Conservation (phyloP, 2,329 filamentous ascomycete genomes). For the Ophiostoma angusticollis region DNA sequence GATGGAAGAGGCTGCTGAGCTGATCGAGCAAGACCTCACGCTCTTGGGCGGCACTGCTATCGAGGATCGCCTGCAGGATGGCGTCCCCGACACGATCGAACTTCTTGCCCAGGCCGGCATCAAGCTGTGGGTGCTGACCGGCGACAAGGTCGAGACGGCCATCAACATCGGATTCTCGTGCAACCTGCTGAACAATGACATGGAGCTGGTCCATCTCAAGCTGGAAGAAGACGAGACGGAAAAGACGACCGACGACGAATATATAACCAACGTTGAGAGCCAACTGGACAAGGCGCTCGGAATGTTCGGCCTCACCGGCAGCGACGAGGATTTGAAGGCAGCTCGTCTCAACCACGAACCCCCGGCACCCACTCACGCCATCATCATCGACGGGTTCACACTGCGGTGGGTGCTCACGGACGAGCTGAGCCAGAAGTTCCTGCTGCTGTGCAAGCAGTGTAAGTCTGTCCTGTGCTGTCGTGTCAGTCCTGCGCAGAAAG, state of each 20-base stretch:
- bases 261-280: conserved; percentile 47
- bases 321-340: conserved; percentile 67
- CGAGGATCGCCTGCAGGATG: conserved; percentile 91
- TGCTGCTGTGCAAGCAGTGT: conserved; percentile 93
- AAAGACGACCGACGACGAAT: conserved; percentile 32
- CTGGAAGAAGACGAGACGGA: conserved; percentile 58
- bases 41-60: conserved; percentile 92
- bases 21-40: conserved; percentile 79
- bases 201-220: conserved; percentile 90
- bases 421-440: conserved; percentile 74
- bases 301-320: conserved; percentile 67
- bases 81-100: conserved; percentile 89
- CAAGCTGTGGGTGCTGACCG: conserved; percentile 96
- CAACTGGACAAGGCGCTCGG: conserved; percentile 63
- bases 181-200: conserved; percentile 91
- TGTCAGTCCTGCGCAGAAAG: conserved; percentile 94
- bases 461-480: conserved; percentile 93
- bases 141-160: conserved; percentile 96
- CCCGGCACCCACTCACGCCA: conserved; percentile 74
- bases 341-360: conserved; percentile 77
- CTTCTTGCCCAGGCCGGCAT: conserved; percentile 87
- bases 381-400: conserved; percentile 91
- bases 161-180: conserved; percentile 99
- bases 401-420: conserved; percentile 80
- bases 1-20: conserved; percentile 75